Evolutionary conservation across 108 stramenopile genomes (phyloP), one percentile per base, ranked within the genome.

Genomic region (Stephanodiscus triporus): DNA sequence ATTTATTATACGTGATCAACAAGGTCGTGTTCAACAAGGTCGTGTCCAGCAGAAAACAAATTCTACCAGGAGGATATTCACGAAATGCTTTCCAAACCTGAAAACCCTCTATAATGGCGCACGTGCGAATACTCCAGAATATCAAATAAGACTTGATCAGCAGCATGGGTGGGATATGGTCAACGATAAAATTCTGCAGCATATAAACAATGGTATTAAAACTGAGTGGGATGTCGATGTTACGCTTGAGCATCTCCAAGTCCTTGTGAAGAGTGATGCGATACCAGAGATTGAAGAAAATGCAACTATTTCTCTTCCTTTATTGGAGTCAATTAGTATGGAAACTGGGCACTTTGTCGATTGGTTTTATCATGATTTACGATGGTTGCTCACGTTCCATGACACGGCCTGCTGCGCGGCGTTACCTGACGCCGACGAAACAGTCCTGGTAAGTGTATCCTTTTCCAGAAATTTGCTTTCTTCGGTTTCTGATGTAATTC

Each of bases 391-490:
- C 32, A 36, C 16, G 6, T 76, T 85, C 50, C 66, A 85, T 63
- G 37, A 78, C 9, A 54, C 60, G 9, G 42, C 71, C 0, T 57
- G 45, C 32, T 82, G 77, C 27, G 68, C 66, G 53, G 9, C 56
- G 29, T 17, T 29, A 50, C 80, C 83, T 9, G 81, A 77, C 23
- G 72, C 82, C 23, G 77, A 86, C 59, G 85, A 86, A 81, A 61
- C 27, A 30, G 85, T 86, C 9, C 76, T 83, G 53, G 53, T 54
- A 27, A 22, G 53, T 54, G 23, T 24, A 23, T 0, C 26, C 23
- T 38, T 64, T 66, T 67, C 62, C 55, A 73, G 17, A 8, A 38
- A 37, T n/a, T 50, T n/a, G 0, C n/a, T 13, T 64, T 26, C 56
- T 30, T 42, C 24, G 0, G 16, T 3, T 16, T 13, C 62, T 34